phyloP scores from a whole-genome alignment of 331 rosid genomes.

The Spiraea crenata region DNA sequence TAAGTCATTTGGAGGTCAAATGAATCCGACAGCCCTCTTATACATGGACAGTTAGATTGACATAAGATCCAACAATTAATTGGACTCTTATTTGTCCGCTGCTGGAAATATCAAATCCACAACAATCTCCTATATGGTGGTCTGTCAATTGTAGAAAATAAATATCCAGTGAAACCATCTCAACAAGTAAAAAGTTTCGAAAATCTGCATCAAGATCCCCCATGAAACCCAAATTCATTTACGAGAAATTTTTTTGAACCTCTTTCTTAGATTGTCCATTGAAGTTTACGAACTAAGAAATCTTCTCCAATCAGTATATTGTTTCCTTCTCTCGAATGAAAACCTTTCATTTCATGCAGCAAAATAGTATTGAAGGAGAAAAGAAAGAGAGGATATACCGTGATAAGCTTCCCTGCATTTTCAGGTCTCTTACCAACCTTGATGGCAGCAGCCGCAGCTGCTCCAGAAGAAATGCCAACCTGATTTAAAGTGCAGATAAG shows the following conservation, averaged over 20 bases:
- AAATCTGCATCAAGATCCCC: not conserved
- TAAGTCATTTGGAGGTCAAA: too few relatives aligned
- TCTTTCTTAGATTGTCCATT: not conserved
- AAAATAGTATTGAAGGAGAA: not conserved
- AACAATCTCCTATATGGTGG: too few relatives aligned
- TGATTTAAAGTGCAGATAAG: conserved; percentile 38
- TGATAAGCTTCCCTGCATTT: conserved; percentile 92
- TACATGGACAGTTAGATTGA: not conserved
- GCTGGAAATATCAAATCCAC: too few relatives aligned
- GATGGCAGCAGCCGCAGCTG: conserved; percentile 93
- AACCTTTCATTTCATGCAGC: conserved; percentile 1
- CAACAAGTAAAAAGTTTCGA: not conserved
- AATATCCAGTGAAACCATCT: not conserved
- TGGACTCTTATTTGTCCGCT: too few relatives aligned
- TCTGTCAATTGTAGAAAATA: not conserved
- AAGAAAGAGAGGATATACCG: conserved; percentile 43
- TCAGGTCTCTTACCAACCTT: conserved; percentile 90
- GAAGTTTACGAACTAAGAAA: not conserved
- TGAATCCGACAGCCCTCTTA: not conserved
- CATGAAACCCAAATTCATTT: not conserved
- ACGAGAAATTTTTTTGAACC: not conserved
- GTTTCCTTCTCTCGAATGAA: too few relatives aligned
- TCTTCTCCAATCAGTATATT: too few relatives aligned
- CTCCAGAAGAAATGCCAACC: conserved; percentile 99
- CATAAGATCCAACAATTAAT: not conserved